A percentile compares a stretch with the other conserved stretches of the same genome.
Evolutionary conservation across 139 green algal genomes (phyloP).

Genomic region (Desmodesmus armatus): DNA sequence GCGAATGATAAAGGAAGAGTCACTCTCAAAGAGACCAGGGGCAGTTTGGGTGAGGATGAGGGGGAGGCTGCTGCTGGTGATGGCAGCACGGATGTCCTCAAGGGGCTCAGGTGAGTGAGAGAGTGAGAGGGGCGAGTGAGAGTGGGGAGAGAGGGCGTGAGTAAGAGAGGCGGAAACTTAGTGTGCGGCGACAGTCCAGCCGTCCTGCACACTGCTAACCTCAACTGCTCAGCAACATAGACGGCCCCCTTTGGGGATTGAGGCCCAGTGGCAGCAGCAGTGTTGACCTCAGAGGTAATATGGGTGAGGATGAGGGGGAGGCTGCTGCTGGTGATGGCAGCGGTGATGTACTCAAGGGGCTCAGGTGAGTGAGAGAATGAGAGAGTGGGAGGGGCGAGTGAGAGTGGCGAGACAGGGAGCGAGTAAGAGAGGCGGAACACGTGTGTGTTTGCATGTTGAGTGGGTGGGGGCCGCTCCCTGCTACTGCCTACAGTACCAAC

Average conservation of each 20-base stretch:
- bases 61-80: slow-evolving; percentile 13
- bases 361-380: too few species aligned
- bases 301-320: too few species aligned
- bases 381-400: too few species aligned
- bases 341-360: too few species aligned
- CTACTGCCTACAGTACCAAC: too few species aligned
- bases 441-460: too few species aligned
- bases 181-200: neutral
- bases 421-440: neutral
- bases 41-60: neutral
- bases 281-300: too few species aligned
- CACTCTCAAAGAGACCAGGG: too few species aligned
- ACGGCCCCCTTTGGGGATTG: neutral
- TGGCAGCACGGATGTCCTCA: neutral
- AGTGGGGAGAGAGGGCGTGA: neutral
- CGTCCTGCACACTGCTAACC: neutral
- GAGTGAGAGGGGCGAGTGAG: too few species aligned
- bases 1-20: too few species aligned
- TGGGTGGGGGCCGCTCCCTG: too few species aligned
- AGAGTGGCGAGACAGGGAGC: neutral
- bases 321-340: neutral
- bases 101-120: neutral
- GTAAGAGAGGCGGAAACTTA: neutral
- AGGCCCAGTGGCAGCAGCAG: neutral
- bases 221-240: neutral